Evolutionary conservation across 768 basidiomycete genomes (phyloP), one percentile per base, ranked within the genome.

Genomic region (Amanita rubescens): DNA sequence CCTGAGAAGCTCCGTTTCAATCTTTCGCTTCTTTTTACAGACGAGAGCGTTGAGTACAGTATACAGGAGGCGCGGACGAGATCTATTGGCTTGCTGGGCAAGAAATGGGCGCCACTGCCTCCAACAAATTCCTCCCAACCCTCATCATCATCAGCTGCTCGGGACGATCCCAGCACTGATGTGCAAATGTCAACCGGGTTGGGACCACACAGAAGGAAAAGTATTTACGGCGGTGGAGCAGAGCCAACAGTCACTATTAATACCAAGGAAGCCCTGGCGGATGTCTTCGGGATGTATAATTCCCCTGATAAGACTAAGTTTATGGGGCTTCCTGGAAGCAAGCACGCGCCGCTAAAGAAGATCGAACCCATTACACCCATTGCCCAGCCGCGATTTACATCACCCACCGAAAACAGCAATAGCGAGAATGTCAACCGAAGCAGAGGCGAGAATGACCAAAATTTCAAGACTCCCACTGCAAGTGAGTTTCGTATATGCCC

Each of bases 271-370:
- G 96, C 96, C 3, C 76, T 96, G 32, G 88, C 82, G 11, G 93
- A 97, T 63, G 92, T 98, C 38, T 93, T 94, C 69, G 87, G 85
- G 49, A 93, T 98, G 87, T 98, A 94, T 65, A 95, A 96, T 65
- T 90, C 88, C 8, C 89, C 89, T 2, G 88, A 90, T 56, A 89
- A 84, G 69, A 85, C 85, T 0, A 74, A 75, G 42, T 80, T 77
- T 48, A 67, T 76, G 22, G 60, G 72, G 14, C 64, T 74, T 3
- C 77, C 79, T 4, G 85, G 87, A 20, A 86, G 82, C 59, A 88
- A 87, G 62, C 80, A 88, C 62, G 85, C 84, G 0, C 85, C 85
- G 30, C 71, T 87, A 30, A 80, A 75, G 65, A 84, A 79, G 62
- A 70, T 90, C 19, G 84, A 86, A 41, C 77, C 81, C 15, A 71